phyloP scores from a whole-genome alignment of 441 rosid species.

The Cnidoscolus chayamansa region DNA sequence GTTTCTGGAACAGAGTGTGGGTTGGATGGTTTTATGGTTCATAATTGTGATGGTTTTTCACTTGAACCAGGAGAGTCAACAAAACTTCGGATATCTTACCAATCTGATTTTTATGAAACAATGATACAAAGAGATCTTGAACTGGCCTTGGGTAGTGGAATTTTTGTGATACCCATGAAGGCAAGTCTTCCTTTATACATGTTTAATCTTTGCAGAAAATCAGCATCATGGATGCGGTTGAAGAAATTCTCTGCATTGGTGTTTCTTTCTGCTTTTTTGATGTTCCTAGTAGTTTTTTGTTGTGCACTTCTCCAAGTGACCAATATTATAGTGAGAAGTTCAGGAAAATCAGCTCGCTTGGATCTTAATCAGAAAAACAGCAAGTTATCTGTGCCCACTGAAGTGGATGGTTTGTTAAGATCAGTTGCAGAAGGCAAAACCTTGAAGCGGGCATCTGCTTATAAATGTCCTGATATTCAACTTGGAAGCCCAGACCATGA shows the following conservation, averaged over 20 bases:
- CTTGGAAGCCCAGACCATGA: slow-evolving; percentile 19
- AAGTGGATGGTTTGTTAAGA: slow-evolving; percentile 41
- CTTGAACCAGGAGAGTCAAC: slow-evolving; percentile 65
- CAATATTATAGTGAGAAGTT: slow-evolving; percentile 18
- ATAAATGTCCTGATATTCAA: slow-evolving; percentile 24
- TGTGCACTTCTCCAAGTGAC: slow-evolving; percentile 40
- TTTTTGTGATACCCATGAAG: slow-evolving; percentile 64
- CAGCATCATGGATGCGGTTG: slow-evolving; percentile 53
- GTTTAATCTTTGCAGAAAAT: slow-evolving; percentile 58
- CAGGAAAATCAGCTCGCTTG: slow-evolving; percentile 33
- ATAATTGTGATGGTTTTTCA: slow-evolving; percentile 47
- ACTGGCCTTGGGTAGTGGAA: slow-evolving; percentile 55
- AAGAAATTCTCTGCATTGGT: slow-evolving; percentile 49
- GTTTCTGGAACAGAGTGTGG: slow-evolving; percentile 56
- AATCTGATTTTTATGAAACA: slow-evolving; percentile 46
- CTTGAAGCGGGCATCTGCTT: slow-evolving; percentile 27
- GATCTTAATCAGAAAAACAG: slow-evolving; percentile 27
- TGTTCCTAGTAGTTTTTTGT: slow-evolving; percentile 38
- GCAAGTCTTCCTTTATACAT: slow-evolving; percentile 57
- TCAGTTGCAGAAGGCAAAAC: slow-evolving; percentile 37
- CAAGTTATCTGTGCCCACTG: slow-evolving; percentile 35
- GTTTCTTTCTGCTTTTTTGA: slow-evolving; percentile 42
- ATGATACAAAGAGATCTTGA: slow-evolving; percentile 52
- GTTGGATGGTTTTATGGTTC: slow-evolving; percentile 56
- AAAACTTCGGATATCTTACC: slow-evolving; percentile 57